Evolutionary conservation across 345 rosid species (phyloP), one percentile per base, ranked within the genome.

Genomic region (Populus alba): DNA sequence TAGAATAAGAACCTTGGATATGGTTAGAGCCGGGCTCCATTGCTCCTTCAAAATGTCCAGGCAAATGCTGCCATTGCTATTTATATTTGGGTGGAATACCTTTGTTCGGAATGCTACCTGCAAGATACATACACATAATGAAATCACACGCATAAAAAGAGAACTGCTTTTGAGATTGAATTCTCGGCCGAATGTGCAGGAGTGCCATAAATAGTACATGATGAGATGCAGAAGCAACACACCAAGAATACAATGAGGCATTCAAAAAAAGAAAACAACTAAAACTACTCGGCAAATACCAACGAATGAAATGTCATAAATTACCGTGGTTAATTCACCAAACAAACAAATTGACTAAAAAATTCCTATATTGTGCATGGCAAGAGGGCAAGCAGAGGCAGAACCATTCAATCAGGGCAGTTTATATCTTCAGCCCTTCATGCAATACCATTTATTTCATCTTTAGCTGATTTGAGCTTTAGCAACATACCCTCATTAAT

Each of bases 61-160:
- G 88, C 98, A 94, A 84, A 92, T 94, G 91, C 97, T 94, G 27
- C 97, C 98, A 18, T 94, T 94, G 93, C 98, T 94, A 81, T 94
- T 94, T 25, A 94, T 92, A 82, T 94, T 94, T 51, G 98, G 98
- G 74, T 92, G 97, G 76, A 94, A 94, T 27, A 94, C 97, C 89
- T 94, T 94, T 5, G 98, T 94, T 83, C 97, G 89, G 85, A 94
- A 94, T 57, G 98, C 97, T 76, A 94, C 98, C 98, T 94, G 79
- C 63, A 39, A 41, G 38, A 68, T 17, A 57, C 38, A 67, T 33
- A 15, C 68, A 66, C 17, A 6, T 8, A 51, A 78, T 7, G 45
- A 13, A 29, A 55, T 68, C 27, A 53, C 15, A 15, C 8, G 43
- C 39, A 68, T 3, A 16, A 0, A 16, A 0, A 59, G 1, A 23